A percentile compares a stretch with the other conserved stretches of the same genome.
Conservation (phyloP, 345 rosid species). For the Camelina sativa region DNA sequence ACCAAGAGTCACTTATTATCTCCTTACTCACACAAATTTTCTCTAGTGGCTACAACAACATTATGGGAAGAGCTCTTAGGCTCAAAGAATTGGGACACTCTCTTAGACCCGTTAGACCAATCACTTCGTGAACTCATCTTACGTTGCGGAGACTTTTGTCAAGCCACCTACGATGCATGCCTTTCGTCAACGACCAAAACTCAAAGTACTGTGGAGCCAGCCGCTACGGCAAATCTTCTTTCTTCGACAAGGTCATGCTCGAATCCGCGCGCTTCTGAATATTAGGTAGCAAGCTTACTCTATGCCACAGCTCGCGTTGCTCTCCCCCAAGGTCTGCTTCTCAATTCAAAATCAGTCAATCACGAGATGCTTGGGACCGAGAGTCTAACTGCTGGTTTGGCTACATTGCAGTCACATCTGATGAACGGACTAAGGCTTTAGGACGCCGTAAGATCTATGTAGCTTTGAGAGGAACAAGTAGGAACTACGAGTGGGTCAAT, state of each 20-base stretch:
- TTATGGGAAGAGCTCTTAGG: conserved; percentile 73
- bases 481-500: conserved; percentile 84
- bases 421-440: conserved; percentile 49
- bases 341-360: conserved; percentile 64
- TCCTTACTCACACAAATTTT: conserved; percentile 8
- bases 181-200: conserved; percentile 83
- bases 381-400: conserved; percentile 98
- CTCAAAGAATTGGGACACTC: conserved; percentile 65
- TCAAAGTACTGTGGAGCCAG: conserved; percentile 88
- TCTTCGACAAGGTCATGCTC: conserved; percentile 75
- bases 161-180: conserved; percentile 91
- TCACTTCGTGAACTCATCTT: conserved; percentile 71
- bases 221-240: conserved; percentile 69
- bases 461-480: conserved; percentile 74
- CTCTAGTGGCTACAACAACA: conserved; percentile 49
- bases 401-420: conserved; percentile 77
- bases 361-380: conserved; percentile 88
- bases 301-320: conserved; percentile 79
- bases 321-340: conserved; percentile 62
- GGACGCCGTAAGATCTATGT: conserved; percentile 84
- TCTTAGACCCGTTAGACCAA: conserved; percentile 72
- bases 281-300: conserved; percentile 58
- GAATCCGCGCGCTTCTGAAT: conserved; percentile 60
- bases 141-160: conserved; percentile 91
- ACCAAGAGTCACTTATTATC: conserved; percentile 18